phyloP scores from a whole-genome alignment of 257 asterid species.

The Nicotiana benthamiana region DNA sequence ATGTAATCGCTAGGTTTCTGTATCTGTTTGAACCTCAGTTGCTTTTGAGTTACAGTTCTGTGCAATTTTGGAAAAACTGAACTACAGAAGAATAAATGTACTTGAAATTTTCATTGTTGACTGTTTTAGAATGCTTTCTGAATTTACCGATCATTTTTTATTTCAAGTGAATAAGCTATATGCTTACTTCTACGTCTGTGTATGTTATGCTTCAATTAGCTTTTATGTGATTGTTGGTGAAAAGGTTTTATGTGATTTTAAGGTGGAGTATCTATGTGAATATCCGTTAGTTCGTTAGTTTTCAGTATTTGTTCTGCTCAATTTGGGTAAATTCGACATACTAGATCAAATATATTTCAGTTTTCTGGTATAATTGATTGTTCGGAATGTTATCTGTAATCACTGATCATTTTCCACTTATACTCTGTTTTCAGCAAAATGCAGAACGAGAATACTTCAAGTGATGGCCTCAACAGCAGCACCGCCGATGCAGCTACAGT shows the following conservation, averaged over 20 bases:
- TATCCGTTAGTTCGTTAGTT: background rate
- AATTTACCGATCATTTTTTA: background rate
- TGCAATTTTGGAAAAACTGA: background rate
- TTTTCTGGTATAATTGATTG: background rate
- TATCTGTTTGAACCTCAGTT: background rate
- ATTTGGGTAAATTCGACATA: background rate
- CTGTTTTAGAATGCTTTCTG: background rate
- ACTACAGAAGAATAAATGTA: background rate
- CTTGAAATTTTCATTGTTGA: background rate
- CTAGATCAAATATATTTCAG: background rate
- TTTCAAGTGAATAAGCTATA: background rate
- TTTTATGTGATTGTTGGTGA: background rate
- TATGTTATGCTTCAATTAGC: conserved; percentile 1
- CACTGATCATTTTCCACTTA: background rate
- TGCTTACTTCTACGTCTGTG: background rate
- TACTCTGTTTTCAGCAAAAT: conserved; percentile 11
- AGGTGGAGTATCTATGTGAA: background rate
- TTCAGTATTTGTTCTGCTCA: background rate
- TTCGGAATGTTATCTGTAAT: background rate
- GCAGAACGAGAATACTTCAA: conserved; percentile 34
- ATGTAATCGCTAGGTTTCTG: background rate
- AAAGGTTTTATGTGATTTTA: background rate
- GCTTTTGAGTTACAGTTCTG: background rate
- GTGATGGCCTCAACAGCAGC: conserved; percentile 4
- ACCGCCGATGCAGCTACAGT: background rate